Evolutionary conservation across 139 green algal genomes (phyloP), one percentile per base, ranked within the genome.

Genomic region (Deuterostichococcus epilithicus): DNA sequence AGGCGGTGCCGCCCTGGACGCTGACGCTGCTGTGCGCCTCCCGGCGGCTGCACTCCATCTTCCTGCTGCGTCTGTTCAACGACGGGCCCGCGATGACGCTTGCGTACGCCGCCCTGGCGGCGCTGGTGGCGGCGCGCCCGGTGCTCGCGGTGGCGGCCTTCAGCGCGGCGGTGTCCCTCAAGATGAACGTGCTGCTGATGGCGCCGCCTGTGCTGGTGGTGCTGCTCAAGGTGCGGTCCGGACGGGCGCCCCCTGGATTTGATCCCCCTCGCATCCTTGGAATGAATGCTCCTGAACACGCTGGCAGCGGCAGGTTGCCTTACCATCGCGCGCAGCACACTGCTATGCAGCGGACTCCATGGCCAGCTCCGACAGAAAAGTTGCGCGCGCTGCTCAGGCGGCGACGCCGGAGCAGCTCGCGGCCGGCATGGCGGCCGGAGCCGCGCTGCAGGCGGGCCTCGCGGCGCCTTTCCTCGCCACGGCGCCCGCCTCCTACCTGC

Each of bases 171-270:
- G 90, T 97, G 33, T 94, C 89, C 1, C 83, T 97, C 37, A 97
- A 97, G 79, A 97, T 97, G 93, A 97, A 94, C 70, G 86, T 93
- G 39, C 86, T 97, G 36, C 83, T 97, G 23, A 85, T 95, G 67
- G 87, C 87, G 42, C 93, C 92, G 0, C 68, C 84, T 3, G 85
- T 96, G 30, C 76, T 93, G 34, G 60, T 92, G 2, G 74, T 93
- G 3, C 44, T 93, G 23, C 42, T 96, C 39, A 92, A 82, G 75
- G 86, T 82, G 78, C n/a, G n/a, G n/a, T n/a, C n/a, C n/a, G n/a
- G n/a, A n/a, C n/a, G n/a, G n/a, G n/a, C n/a, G n/a, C n/a, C n/a
- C n/a, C n/a, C n/a, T n/a, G n/a, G n/a, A n/a, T n/a, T n/a, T n/a
- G n/a, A n/a, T n/a, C n/a, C n/a, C n/a, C n/a, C n/a, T n/a, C n/a